Evolutionary conservation across 2,329 filamentous ascomycete genomes (phyloP), one percentile per base, ranked within the genome.

Genomic region (Ampelomyces quisqualis): DNA sequence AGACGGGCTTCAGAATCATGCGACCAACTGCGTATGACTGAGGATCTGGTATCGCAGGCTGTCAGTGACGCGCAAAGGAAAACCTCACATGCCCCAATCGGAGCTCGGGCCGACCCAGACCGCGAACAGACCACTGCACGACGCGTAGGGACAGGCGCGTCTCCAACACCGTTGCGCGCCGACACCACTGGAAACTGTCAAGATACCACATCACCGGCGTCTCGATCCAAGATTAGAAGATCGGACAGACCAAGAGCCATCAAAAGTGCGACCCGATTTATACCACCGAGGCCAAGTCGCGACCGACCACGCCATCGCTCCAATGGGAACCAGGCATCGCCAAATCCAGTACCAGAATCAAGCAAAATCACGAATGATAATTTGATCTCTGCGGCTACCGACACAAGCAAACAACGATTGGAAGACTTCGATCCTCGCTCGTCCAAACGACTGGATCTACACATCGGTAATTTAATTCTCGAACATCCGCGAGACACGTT

Each of bases 101-200:
- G 47, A 28, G 19, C 18, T 35, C 27, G 33, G 22, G 32, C 50
- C 35, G 50, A 38, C 9, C 24, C 30, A 19, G 18, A 44, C 18
- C 34, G 33, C 20, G 50, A 47, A 47, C 47, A 34, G 48, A 33
- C 40, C 50, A 37, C 35, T 14, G 26, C 27, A 11, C 20, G 40
- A 33, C 42, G 38, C 38, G 47, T 38, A 7, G 21, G 34, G 10
- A 20, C 17, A 7, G 24, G 35, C 21, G 11, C 38, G 24, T 18
- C 29, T 27, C 22, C 15, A 8, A 9, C 36, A 11, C 27, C 32
- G 24, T 23, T 37, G n/a, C 38, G 15, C 34, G n/a, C n/a, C n/a
- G n/a, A n/a, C n/a, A n/a, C n/a, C n/a, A n/a, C n/a, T n/a, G n/a
- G n/a, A n/a, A n/a, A n/a, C n/a, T n/a, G n/a, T n/a, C n/a, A 29